Conservation (phyloP, 2,329 filamentous ascomycete species). For the Pseudogymnoascus pannorum region DNA sequence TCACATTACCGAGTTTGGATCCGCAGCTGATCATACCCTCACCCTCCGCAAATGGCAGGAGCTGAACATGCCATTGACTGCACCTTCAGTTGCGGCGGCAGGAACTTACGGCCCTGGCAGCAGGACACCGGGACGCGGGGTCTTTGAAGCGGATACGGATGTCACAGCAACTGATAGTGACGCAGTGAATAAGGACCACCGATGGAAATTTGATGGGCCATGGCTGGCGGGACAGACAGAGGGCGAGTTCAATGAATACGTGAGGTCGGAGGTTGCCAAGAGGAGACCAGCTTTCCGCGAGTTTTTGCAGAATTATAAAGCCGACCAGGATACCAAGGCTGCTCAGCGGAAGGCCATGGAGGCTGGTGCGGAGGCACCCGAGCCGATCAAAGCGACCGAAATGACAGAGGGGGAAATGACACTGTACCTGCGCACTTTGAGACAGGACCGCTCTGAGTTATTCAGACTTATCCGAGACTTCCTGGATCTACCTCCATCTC, state of each 20-base stretch:
- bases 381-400: slow-evolving; percentile 28
- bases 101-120: slow-evolving; percentile 14
- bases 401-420: slow-evolving; percentile 46
- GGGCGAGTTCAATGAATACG: slow-evolving; percentile 50
- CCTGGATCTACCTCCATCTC: slow-evolving; percentile 44
- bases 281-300: slow-evolving; percentile 47
- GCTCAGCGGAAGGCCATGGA: slow-evolving; percentile 36
- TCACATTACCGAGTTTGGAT: slow-evolving; percentile 82
- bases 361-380: slow-evolving; percentile 24
- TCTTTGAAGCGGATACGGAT: slow-evolving; percentile 54
- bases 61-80: slow-evolving; percentile 63
- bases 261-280: slow-evolving; percentile 46
- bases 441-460: slow-evolving; percentile 42
- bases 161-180: slow-evolving; percentile 36
- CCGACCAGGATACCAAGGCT: slow-evolving; percentile 36
- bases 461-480: slow-evolving; percentile 52
- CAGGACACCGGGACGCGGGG: slow-evolving; percentile 36
- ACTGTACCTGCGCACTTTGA: slow-evolving; percentile 45
- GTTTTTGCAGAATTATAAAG: slow-evolving; percentile 44
- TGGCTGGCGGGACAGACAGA: slow-evolving; percentile 58
- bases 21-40: slow-evolving; percentile 71
- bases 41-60: slow-evolving; percentile 83
- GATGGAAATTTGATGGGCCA: slow-evolving; percentile 62
- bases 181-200: slow-evolving; percentile 31
- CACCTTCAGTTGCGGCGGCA: slow-evolving; percentile 32